phyloP scores from a whole-genome alignment of 768 basidiomycete species.

The Suillus luteus region DNA sequence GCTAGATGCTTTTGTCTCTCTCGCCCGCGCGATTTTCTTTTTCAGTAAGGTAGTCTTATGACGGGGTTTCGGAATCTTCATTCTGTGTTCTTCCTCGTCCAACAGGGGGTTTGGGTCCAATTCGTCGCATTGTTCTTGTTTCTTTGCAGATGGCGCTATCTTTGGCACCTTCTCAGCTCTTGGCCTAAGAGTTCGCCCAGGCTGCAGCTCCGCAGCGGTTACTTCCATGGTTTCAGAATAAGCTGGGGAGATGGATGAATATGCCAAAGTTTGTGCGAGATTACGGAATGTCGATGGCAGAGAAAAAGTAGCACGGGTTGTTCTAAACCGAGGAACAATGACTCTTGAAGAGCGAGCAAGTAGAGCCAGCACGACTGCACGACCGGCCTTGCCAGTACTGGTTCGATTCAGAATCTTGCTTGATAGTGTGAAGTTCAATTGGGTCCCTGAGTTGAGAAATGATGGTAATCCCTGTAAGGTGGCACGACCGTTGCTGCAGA shows the following conservation, averaged over 20 bases:
- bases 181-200: conserved; percentile 9
- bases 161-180: conserved; percentile 3
- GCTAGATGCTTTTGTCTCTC: background rate
- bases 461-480: background rate
- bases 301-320: background rate
- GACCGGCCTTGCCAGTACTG: background rate
- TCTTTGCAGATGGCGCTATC: background rate
- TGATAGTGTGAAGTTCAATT: background rate
- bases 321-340: background rate
- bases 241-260: background rate
- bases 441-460: background rate
- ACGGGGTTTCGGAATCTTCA: conserved; percentile 2
- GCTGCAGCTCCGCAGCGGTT: background rate
- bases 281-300: background rate
- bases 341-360: background rate
- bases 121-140: conserved; percentile 4
- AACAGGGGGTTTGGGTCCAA: conserved; percentile 23
- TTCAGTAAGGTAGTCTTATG: background rate
- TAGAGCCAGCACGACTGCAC: conserved; percentile 3
- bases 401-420: conserved; percentile 7
- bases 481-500: background rate
- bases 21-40: background rate
- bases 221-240: background rate
- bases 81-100: conserved; percentile 9
- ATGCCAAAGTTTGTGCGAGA: conserved; percentile 1